Evolutionary conservation across 192 early-diverging fungal species (phyloP).

Genomic region (Entrophospora sp.): DNA sequence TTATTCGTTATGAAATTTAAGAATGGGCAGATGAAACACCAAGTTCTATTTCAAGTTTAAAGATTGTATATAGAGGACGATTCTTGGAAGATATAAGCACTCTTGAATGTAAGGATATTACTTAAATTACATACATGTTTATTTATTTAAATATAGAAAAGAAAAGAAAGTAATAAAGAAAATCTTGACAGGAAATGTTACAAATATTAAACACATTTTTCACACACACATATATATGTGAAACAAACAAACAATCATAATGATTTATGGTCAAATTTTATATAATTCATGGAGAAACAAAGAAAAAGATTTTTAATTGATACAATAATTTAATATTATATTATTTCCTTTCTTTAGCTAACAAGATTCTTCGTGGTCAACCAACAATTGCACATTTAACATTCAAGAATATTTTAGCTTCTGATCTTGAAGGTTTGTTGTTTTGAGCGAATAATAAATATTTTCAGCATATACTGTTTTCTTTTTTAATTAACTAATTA

Average conservation of each 20-base stretch:
- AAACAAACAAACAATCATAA: too few relatives aligned
- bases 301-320: background rate
- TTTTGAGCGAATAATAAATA: background rate
- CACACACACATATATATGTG: background rate
- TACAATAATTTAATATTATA: background rate
- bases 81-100: conserved; percentile 36
- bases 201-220: too few relatives aligned
- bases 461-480: background rate
- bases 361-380: conserved; percentile 33
- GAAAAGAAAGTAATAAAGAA: too few relatives aligned
- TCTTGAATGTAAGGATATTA: conserved; percentile 24
- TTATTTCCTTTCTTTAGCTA: conserved; percentile 17
- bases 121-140: background rate
- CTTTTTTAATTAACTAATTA: background rate
- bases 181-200: too few relatives aligned
- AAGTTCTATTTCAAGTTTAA: conserved; percentile 29
- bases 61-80: conserved; percentile 37
- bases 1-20: background rate
- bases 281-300: too few relatives aligned
- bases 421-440: conserved; percentile 14
- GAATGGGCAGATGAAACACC: conserved; percentile 40
- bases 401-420: conserved; percentile 22
- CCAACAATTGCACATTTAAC: conserved; percentile 38
- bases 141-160: background rate
- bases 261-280: too few relatives aligned